A percentile compares a stretch with the other conserved stretches of the same genome.
Conservation (phyloP, 2,329 filamentous ascomycete species). For the Lachnellula willkommii region DNA sequence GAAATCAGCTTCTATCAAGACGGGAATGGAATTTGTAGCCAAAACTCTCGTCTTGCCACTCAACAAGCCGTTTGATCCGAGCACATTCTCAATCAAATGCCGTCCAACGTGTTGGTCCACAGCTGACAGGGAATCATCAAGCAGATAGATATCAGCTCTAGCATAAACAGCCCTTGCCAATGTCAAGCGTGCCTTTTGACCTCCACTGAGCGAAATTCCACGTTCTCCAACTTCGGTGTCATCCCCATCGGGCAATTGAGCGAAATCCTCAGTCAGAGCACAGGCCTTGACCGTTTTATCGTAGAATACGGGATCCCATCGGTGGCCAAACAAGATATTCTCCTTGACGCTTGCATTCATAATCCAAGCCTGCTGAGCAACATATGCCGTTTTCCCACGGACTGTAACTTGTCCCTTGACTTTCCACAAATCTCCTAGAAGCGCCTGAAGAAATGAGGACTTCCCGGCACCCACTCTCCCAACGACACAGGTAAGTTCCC, state of each 20-base stretch:
- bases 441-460: slow-evolving; percentile 81
- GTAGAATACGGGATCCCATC: slow-evolving; percentile 90
- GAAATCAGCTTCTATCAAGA: slow-evolving; percentile 82
- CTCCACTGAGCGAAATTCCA: slow-evolving; percentile 91
- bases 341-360: slow-evolving; percentile 97
- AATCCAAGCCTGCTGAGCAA: slow-evolving; percentile 89
- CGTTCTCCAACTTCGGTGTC: slow-evolving; percentile 95
- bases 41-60: slow-evolving; percentile 83
- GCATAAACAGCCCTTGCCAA: slow-evolving; percentile 93
- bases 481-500: slow-evolving; percentile 87
- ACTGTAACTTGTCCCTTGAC: slow-evolving; percentile 76
- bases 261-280: slow-evolving; percentile 84
- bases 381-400: slow-evolving; percentile 80
- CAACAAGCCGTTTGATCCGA: slow-evolving; percentile 78
- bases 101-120: slow-evolving; percentile 97
- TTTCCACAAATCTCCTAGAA: slow-evolving; percentile 92
- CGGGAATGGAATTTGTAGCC: slow-evolving; percentile 90
- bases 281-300: slow-evolving; percentile 89
- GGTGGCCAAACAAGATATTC: slow-evolving; percentile 94
- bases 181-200: slow-evolving; percentile 90
- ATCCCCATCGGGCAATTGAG: slow-evolving; percentile 88
- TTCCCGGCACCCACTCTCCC: slow-evolving; percentile 94
- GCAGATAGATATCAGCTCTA: slow-evolving; percentile 88
- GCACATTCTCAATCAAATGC: slow-evolving; percentile 90
- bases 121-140: slow-evolving; percentile 91